Conservation (phyloP, 73 alveolate species). For the Paramecium tetraurelia region DNA sequence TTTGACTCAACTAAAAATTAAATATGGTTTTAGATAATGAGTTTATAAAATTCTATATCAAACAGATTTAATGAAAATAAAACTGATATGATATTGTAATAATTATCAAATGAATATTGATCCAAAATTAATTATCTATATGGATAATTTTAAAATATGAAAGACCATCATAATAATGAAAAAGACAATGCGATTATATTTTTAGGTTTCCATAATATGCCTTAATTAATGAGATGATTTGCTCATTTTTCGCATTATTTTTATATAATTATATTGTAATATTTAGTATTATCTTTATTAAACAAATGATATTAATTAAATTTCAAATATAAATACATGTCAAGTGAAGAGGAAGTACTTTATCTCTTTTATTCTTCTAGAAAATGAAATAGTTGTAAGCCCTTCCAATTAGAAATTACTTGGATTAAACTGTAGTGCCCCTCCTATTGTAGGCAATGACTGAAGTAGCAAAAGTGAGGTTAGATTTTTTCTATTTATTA, state of each 20-base stretch:
- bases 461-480: slow-evolving; percentile 84
- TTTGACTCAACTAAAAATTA: not conserved
- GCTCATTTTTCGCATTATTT: not conserved
- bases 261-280: not conserved
- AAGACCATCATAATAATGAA: not conserved
- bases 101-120: too few relatives aligned
- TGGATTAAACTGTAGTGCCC: slow-evolving; percentile 88
- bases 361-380: not conserved
- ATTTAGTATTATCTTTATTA: slow-evolving; percentile 17
- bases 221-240: not conserved
- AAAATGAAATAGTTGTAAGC: slow-evolving; percentile 21
- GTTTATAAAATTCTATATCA: not conserved
- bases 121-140: slow-evolving; percentile 43
- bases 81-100: too few relatives aligned
- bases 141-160: not conserved
- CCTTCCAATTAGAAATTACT: slow-evolving; percentile 81
- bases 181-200: not conserved
- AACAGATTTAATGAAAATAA: not conserved
- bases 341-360: slow-evolving; percentile 35
- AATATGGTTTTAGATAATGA: not conserved
- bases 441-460: slow-evolving; percentile 80
- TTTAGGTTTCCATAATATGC: not conserved
- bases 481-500: not conserved
- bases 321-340: slow-evolving; percentile 27
- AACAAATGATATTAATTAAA: slow-evolving; percentile 49